phyloP scores from a whole-genome alignment of 2,329 filamentous ascomycete genomes.

The Arthroderma sp. region DNA sequence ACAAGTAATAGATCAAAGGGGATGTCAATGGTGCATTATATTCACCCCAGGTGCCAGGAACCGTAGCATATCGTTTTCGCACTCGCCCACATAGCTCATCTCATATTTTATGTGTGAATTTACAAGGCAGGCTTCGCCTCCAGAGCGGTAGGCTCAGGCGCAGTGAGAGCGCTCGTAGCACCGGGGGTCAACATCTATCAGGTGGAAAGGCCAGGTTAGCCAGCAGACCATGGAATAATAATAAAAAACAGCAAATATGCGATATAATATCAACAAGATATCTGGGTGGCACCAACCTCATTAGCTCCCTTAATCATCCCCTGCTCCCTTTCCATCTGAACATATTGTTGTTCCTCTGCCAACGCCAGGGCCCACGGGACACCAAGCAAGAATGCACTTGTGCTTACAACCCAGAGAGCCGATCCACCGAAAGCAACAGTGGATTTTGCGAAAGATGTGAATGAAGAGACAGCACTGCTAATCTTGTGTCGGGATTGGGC shows the following conservation, averaged over 20 bases:
- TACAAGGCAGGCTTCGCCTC: slow-evolving; percentile 26
- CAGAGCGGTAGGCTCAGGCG: slow-evolving; percentile 9
- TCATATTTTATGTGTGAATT: slow-evolving; percentile 8
- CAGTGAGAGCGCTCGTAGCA: slow-evolving; percentile 15
- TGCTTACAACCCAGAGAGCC: slow-evolving; percentile 81
- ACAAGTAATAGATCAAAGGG: not conserved
- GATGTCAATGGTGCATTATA: not conserved
- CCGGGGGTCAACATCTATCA: slow-evolving; percentile 35
- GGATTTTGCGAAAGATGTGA: slow-evolving; percentile 35
- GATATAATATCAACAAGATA: not conserved
- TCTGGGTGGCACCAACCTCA: slow-evolving; percentile 45
- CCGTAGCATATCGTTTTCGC: not conserved
- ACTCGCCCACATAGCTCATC: not conserved
- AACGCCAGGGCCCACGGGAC: slow-evolving; percentile 90
- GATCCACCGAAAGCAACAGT: slow-evolving; percentile 60
- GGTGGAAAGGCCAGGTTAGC: not conserved
- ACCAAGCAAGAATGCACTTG: slow-evolving; percentile 75
- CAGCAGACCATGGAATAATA: not conserved
- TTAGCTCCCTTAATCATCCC: slow-evolving; percentile 85
- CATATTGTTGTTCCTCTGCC: slow-evolving; percentile 88
- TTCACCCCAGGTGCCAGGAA: not conserved
- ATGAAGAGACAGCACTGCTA: slow-evolving; percentile 43
- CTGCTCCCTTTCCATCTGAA: slow-evolving; percentile 97
- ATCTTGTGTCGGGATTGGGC: slow-evolving; percentile 59
- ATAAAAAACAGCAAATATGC: no score